Evolutionary conservation across 2,329 filamentous ascomycete genomes (phyloP), one percentile per base, ranked within the genome.

Genomic region (Hypomyces rosellus): DNA sequence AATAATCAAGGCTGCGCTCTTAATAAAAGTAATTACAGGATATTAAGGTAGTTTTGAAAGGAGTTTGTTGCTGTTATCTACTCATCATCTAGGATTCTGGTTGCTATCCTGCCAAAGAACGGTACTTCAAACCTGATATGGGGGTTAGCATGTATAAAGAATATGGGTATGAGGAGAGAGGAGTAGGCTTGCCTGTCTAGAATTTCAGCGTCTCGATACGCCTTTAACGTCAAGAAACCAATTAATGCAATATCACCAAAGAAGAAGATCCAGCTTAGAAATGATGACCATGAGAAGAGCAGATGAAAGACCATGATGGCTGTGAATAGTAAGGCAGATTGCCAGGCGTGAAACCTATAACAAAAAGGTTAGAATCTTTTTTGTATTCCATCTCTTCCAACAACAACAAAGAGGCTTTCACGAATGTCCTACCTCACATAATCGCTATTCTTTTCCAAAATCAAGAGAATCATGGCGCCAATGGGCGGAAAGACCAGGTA

Each of bases 381-480:
- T n/a, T n/a, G n/a, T n/a, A n/a, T n/a, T n/a, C n/a, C n/a, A n/a
- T n/a, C n/a, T n/a, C n/a, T n/a, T n/a, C n/a, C n/a, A n/a, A n/a
- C n/a, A n/a, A n/a, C n/a, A n/a, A n/a, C n/a, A n/a, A n/a, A n/a
- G n/a, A n/a, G n/a, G n/a, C n/a, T n/a, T n/a, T n/a, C n/a, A n/a
- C n/a, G n/a, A n/a, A n/a, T n/a, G n/a, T n/a, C 80, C 52, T 70
- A 92, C 88, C 93, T 81, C 51, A 99, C 93, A 69, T 96, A 99
- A 71, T 99, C 93, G 64, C 90, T 96, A 74, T 96, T 93, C 64
- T 91, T 83, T 76, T 99, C 93, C 55, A 92, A 66, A 41, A 97
- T 80, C 58, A 99, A 70, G 59, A 99, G 70, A 57, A 96, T 67
- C 22, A 96, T 88, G 3, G 87, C 88, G 3, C 92, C 93, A 0